Conservation (phyloP, 2,329 filamentous ascomycete genomes). For the Alternaria sp. region DNA sequence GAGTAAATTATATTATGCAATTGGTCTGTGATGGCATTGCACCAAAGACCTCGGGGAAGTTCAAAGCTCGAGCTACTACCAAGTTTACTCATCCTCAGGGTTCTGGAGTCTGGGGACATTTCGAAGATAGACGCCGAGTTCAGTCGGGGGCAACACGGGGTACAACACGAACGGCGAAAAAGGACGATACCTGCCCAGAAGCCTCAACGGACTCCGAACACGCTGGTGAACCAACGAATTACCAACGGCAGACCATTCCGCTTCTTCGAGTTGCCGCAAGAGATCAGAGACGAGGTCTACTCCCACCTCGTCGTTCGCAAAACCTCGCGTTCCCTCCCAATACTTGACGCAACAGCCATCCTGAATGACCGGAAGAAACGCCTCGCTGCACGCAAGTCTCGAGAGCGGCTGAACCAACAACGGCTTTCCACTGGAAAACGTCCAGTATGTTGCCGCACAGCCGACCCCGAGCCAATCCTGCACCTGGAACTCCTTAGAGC, state of each 20-base stretch:
- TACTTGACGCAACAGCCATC: constrained; percentile 38
- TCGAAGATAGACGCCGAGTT: constrained; percentile 4
- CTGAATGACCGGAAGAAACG: constrained; percentile 41
- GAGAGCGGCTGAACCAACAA: constrained; percentile 38
- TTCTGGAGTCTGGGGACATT: constrained; percentile 3
- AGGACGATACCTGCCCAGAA: constrained; percentile 10
- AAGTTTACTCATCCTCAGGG: constrained; percentile 13
- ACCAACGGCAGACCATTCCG: constrained; percentile 32
- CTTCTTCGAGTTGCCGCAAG: constrained; percentile 40
- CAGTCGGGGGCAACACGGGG: neutral
- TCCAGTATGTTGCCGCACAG: constrained; percentile 28
- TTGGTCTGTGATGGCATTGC: constrained; percentile 38
- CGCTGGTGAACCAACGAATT: constrained; percentile 4
- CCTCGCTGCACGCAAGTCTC: constrained; percentile 27
- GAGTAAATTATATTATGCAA: constrained; percentile 37
- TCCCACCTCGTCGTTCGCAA: constrained; percentile 37
- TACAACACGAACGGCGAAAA: constrained; percentile 11
- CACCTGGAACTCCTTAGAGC: constrained; percentile 35
- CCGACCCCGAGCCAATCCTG: constrained; percentile 28
- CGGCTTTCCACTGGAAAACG: constrained; percentile 32
- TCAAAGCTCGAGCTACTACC: constrained; percentile 32
- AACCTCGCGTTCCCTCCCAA: constrained; percentile 19
- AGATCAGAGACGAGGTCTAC: constrained; percentile 44
- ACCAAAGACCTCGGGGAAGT: constrained; percentile 36
- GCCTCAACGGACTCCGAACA: constrained; percentile 1